Percentiles rank a stretch among this genome's conserved stretches.
Evolutionary conservation across 1,284 basidiomycete species (phyloP).

Genomic region (Cutaneotrichosporon cutaneum): DNA sequence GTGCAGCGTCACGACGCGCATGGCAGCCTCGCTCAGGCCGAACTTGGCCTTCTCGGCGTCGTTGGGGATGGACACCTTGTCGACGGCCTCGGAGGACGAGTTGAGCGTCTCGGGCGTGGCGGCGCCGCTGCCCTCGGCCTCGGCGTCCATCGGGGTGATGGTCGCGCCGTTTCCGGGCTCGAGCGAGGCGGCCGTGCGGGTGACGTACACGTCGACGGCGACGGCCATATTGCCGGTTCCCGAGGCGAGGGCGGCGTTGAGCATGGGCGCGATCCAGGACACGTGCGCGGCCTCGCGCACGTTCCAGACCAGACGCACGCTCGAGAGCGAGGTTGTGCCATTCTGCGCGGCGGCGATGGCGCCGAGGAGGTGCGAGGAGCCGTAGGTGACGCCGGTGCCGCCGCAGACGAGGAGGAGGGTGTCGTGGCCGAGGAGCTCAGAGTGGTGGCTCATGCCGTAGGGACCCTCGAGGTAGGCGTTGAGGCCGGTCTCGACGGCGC

Average conservation of each 20-base stretch:
- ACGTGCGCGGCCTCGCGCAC: conserved; percentile 13
- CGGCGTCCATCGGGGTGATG: conserved; percentile 1
- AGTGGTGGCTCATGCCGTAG: conserved; percentile 33
- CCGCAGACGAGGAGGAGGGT: conserved; percentile 43
- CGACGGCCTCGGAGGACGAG: not conserved
- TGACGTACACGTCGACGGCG: conserved; percentile 28
- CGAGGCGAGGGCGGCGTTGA: conserved; percentile 18
- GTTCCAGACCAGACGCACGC: conserved; percentile 44
- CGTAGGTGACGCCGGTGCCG: conserved; percentile 47
- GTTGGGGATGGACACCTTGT: conserved; percentile 3
- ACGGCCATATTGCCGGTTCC: conserved; percentile 17
- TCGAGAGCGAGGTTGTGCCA: conserved; percentile 30
- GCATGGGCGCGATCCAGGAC: conserved; percentile 22
- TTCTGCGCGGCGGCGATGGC: conserved; percentile 31
- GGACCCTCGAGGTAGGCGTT: conserved; percentile 45
- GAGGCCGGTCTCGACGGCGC: conserved; percentile 23
- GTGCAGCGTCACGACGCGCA: conserved; percentile 12
- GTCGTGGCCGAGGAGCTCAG: conserved; percentile 31
- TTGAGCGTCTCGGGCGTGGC: conserved; percentile 12
- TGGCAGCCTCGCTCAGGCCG: conserved; percentile 10
- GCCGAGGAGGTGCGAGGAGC: conserved; percentile 34
- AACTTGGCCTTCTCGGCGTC: not conserved
- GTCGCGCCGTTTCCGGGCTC: conserved; percentile 12
- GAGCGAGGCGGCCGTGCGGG: conserved; percentile 14
- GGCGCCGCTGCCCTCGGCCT: conserved; percentile 8